phyloP scores from a whole-genome alignment of 164 flowering plant species.

The Kalanchoe fedtschenkoi region DNA sequence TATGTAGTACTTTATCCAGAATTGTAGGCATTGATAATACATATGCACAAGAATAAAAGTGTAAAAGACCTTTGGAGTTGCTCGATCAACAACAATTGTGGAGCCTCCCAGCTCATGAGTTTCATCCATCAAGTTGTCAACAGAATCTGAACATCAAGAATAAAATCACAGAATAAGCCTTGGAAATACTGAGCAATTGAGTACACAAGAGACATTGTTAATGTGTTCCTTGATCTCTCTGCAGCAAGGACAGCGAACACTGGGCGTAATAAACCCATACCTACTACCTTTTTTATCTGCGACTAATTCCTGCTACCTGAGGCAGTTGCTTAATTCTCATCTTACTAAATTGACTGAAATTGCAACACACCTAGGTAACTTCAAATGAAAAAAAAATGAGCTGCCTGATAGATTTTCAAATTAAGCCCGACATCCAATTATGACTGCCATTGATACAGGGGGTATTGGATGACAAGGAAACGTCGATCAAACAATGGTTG shows the following conservation, averaged over 20 bases:
- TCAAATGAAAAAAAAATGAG: no score
- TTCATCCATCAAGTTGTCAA: constrained; percentile 77
- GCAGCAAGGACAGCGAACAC: background rate
- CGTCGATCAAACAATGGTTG: no score
- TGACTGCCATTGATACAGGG: background rate
- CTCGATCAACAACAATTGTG: constrained; percentile 84
- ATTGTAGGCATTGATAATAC: background rate
- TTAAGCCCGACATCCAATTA: background rate
- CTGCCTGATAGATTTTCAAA: background rate
- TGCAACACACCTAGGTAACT: no score
- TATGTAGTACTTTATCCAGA: background rate
- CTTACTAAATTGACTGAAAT: no score
- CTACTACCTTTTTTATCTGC: background rate
- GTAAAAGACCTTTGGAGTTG: constrained; percentile 81
- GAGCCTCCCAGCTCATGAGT: constrained; percentile 96
- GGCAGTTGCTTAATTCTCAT: background rate
- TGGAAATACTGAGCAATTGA: background rate
- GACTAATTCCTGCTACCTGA: background rate
- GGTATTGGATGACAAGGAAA: background rate
- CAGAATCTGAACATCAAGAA: constrained; percentile 45
- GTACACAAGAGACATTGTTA: background rate
- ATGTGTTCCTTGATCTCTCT: background rate
- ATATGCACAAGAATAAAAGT: background rate
- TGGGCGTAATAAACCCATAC: background rate
- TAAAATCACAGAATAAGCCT: background rate